Conservation (phyloP, 2,329 filamentous ascomycete genomes). For the Aureobasidium melanogenum region DNA sequence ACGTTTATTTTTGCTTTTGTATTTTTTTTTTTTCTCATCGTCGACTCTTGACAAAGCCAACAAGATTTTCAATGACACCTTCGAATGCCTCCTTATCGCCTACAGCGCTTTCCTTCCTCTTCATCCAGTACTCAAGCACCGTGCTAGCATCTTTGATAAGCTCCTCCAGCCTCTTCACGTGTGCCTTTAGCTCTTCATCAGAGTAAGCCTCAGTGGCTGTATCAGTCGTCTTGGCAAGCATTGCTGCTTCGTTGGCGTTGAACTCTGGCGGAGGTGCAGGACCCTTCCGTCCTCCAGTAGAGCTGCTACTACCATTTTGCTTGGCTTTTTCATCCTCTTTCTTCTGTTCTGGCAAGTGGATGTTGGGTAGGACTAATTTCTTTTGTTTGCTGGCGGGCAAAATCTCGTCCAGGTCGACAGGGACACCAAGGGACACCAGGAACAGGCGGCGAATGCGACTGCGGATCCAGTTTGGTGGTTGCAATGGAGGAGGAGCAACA, state of each 20-base stretch:
- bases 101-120: conserved; percentile 74
- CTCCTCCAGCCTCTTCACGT: conserved; percentile 60
- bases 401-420: conserved; percentile 94
- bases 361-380: conserved; percentile 86
- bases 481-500: conserved; percentile 84
- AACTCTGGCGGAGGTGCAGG: conserved; percentile 64
- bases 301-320: conserved; percentile 18
- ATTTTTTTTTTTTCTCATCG: background rate
- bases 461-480: conserved; percentile 95
- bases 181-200: conserved; percentile 62
- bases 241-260: conserved; percentile 67
- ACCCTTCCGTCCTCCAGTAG: conserved; percentile 31
- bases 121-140: conserved; percentile 81
- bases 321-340: conserved; percentile 13
- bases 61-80: conserved; percentile 91
- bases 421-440: conserved; percentile 88
- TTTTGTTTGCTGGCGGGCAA: conserved; percentile 95
- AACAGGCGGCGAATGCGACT: conserved; percentile 91
- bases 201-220: conserved; percentile 75
- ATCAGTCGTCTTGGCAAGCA: conserved; percentile 75
- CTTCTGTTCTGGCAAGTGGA: conserved; percentile 34
- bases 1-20: background rate
- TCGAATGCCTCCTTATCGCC: conserved; percentile 92
- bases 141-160: conserved; percentile 65
- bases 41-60: conserved; percentile 35